A percentile compares a stretch with the other conserved stretches of the same genome.
Conservation (phyloP, 305 asterid genomes). For the Withania somnifera region DNA sequence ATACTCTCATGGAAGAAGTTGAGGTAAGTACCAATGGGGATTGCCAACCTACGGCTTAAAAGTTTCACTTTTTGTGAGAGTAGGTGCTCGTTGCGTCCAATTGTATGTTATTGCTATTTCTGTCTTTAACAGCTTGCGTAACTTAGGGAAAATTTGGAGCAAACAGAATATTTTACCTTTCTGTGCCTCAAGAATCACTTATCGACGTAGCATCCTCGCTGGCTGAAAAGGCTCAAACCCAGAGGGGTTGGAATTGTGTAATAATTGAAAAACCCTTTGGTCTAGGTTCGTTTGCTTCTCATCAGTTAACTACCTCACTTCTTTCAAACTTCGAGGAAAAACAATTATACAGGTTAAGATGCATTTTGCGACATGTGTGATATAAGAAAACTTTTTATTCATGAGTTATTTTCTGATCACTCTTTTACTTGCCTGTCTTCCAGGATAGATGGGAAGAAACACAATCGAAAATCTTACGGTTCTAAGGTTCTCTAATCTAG, state of each 20-base stretch:
- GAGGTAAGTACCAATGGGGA: slow-evolving; percentile 23
- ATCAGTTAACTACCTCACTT: slow-evolving; percentile 27
- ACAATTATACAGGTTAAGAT: slow-evolving; percentile 33
- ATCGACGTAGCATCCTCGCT: slow-evolving; percentile 30
- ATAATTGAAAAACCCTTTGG: slow-evolving; percentile 47
- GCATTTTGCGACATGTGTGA: not conserved
- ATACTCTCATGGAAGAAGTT: slow-evolving; percentile 27
- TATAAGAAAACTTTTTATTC: not conserved
- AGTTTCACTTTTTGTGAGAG: not conserved
- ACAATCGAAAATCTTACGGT: slow-evolving; percentile 43
- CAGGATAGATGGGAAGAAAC: slow-evolving; percentile 54
- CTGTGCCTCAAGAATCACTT: slow-evolving; percentile 42
- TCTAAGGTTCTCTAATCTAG: slow-evolving; percentile 43
- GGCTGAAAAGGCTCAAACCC: slow-evolving; percentile 32
- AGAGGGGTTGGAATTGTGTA: slow-evolving; percentile 44
- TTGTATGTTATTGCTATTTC: slow-evolving; percentile 1
- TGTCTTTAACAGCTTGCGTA: slow-evolving; percentile 11
- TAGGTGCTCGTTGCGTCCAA: not conserved
- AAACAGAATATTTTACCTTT: slow-evolving; percentile 43
- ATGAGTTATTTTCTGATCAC: not conserved
- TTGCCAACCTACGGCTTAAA: not conserved
- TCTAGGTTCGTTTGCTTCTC: slow-evolving; percentile 26
- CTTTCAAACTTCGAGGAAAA: slow-evolving; percentile 30
- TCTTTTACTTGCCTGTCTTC: slow-evolving; percentile 1
- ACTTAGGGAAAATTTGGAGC: slow-evolving; percentile 28